Percentiles rank a stretch among this genome's conserved stretches.
phyloP scores from a whole-genome alignment of 1,284 basidiomycete species.

The Naganishia sp. region DNA sequence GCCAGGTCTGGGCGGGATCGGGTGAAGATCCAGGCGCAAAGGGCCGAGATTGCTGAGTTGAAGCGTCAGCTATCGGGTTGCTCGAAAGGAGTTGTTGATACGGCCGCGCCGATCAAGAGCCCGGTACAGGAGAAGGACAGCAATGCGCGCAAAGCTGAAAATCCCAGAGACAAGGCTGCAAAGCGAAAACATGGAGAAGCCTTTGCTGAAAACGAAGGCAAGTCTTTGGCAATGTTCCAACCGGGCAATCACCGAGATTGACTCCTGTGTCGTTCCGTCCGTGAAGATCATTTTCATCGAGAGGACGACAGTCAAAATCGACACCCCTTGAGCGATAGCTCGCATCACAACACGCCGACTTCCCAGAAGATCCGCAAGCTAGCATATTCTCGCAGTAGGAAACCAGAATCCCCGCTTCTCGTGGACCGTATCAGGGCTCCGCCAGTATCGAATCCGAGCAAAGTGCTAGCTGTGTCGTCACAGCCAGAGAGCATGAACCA shows the following conservation, averaged over 20 bases:
- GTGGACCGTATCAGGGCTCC: neutral
- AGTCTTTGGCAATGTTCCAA: neutral
- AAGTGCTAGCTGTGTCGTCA: conserved; percentile 1
- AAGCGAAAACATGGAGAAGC: too few relatives aligned
- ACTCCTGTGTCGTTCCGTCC: neutral
- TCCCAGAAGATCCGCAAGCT: conserved; percentile 3
- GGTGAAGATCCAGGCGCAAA: conserved; percentile 2
- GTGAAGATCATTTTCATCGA: neutral
- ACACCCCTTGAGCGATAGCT: conserved; percentile 16
- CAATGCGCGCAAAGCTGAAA: too few relatives aligned
- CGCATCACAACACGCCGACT: conserved; percentile 9
- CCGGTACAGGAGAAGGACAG: too few relatives aligned
- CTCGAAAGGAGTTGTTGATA: neutral
- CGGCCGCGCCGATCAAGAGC: too few relatives aligned
- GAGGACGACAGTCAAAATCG: neutral
- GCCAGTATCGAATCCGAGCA: neutral
- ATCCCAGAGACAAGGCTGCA: too few relatives aligned
- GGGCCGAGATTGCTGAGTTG: conserved; percentile 9
- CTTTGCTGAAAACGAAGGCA: too few relatives aligned
- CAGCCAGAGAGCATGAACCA: conserved; percentile 5
- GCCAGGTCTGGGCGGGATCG: neutral
- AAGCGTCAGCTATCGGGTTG: neutral
- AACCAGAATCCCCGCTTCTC: neutral
- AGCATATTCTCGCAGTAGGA: neutral
- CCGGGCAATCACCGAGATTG: too few relatives aligned